These are phyloP conservation scores for Colletotrichum sp. DNA, from an alignment of 2,329 filamentous ascomycete species.

Conservation along the genomic window DNA sequence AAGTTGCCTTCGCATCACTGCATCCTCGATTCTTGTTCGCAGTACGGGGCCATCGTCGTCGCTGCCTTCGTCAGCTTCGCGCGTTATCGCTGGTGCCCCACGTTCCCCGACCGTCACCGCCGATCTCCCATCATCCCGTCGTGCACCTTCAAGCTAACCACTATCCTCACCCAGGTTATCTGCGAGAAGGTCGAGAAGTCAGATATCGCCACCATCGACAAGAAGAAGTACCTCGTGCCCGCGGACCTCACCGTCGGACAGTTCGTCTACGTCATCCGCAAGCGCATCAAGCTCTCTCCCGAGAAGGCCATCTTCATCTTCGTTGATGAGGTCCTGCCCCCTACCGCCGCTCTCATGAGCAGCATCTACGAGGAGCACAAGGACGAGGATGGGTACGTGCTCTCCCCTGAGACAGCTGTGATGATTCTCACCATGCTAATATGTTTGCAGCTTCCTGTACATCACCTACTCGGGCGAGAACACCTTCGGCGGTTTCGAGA, in stretches of 20 bases:
- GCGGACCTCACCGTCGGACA: slow-evolving; percentile 98
- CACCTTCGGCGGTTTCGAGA: slow-evolving; percentile 77
- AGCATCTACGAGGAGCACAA: slow-evolving; percentile 99
- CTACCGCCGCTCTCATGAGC: slow-evolving; percentile 97
- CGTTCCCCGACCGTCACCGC: slow-evolving; percentile 18
- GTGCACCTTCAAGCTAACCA: slow-evolving; percentile 23
- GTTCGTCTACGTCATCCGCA: slow-evolving; percentile 99
- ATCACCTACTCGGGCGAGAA: slow-evolving; percentile 99
- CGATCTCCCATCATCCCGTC: not conserved
- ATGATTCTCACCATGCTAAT: not conserved
- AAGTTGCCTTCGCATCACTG: slow-evolving; percentile 48
- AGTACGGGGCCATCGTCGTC: not conserved
- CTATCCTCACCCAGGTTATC: slow-evolving; percentile 72
- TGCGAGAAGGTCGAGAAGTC: slow-evolving; percentile 99
- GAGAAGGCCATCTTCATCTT: slow-evolving; percentile 99
- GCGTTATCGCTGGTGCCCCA: slow-evolving; percentile 11
- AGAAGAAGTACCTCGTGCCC: slow-evolving; percentile 99
- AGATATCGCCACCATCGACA: slow-evolving; percentile 99
- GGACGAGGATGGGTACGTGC: slow-evolving; percentile 70
- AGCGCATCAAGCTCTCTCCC: slow-evolving; percentile 98
- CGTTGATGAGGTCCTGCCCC: slow-evolving; percentile 96
- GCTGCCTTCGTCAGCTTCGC: slow-evolving; percentile 6
- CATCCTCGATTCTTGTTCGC: not conserved
- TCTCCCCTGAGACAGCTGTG: not conserved
- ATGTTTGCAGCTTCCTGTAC: slow-evolving; percentile 79